Conservation (phyloP, 345 rosid genomes). For the thale cress (Arabidopsis thaliana) region TAIR10.1 NC_003074.8:19269001-19269500, state of each 20-base stretch:
- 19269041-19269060: slow-evolving; percentile 41
- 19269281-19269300: slow-evolving; percentile 47
- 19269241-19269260: slow-evolving; percentile 48
- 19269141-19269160: slow-evolving; percentile 26
- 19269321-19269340: slow-evolving; percentile 38
- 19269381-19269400: slow-evolving; percentile 13
- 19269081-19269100: slow-evolving; percentile 43
- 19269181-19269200: background rate
- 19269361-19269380: slow-evolving; percentile 14
- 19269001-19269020: slow-evolving; percentile 48
- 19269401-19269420: slow-evolving; percentile 7
- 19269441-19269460: slow-evolving; percentile 19
- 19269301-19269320: slow-evolving; percentile 42
- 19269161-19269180: slow-evolving; percentile 16
- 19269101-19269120: slow-evolving; percentile 47
- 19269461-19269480: slow-evolving; percentile 46
- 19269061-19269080: slow-evolving; percentile 45
- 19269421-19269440: slow-evolving; percentile 9
- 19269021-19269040: slow-evolving; percentile 44
- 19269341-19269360: background rate
- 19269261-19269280: slow-evolving; percentile 49
- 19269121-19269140: slow-evolving; percentile 43
- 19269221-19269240: slow-evolving; percentile 19
- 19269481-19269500: slow-evolving; percentile 36
- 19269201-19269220: background rate